Percentiles rank a stretch among this genome's conserved stretches.
Evolutionary conservation across 345 rosid species (phyloP).

Genomic region (Eucalyptus cloeziana): DNA sequence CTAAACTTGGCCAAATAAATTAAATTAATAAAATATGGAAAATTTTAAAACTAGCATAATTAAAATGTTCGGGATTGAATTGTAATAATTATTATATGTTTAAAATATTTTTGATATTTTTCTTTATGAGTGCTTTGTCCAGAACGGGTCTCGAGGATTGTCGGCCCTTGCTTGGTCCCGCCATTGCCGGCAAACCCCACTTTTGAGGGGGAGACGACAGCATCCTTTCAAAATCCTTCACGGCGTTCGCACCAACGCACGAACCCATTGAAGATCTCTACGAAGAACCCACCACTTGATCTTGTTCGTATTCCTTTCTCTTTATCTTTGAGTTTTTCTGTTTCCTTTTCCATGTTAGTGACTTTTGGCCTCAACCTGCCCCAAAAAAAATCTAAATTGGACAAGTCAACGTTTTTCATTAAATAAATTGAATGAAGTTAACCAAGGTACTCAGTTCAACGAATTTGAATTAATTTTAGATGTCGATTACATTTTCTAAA

Average conservation of each 20-base stretch:
- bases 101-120: too few species aligned
- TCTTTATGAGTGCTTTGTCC: not conserved
- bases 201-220: not conserved
- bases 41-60: too few species aligned
- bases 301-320: not conserved
- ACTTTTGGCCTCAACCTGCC: not conserved
- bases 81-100: too few species aligned
- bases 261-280: not conserved
- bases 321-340: not conserved
- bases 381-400: too few species aligned
- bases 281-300: not conserved
- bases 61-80: too few species aligned
- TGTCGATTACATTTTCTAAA: not conserved
- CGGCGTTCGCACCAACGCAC: not conserved
- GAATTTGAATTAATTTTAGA: not conserved
- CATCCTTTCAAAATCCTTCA: not conserved
- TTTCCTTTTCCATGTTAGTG: not conserved
- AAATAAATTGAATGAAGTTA: not conserved
- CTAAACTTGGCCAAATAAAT: not conserved
- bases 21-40: too few species aligned
- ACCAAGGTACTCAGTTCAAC: not conserved
- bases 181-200: not conserved
- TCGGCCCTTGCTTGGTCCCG: not conserved
- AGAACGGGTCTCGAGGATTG: not conserved
- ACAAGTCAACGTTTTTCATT: not conserved